Evolutionary conservation across 2,329 filamentous ascomycete genomes (phyloP).

Genomic region (Xylaria digitata): DNA sequence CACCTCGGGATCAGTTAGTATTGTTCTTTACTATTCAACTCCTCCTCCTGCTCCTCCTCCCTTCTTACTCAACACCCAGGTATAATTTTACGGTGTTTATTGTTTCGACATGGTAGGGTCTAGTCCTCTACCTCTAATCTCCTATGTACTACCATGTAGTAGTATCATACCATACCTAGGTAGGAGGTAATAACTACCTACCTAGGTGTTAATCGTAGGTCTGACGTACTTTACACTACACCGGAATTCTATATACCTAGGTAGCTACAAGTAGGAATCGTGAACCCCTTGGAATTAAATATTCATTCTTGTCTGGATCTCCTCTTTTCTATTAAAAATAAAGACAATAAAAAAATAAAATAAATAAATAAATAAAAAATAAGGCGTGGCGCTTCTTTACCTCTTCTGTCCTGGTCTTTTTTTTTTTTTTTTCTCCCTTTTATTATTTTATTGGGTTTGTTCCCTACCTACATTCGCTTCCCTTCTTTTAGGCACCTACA

Average conservation of each 20-base stretch:
- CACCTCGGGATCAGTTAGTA: too few relatives aligned
- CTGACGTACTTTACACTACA: neutral
- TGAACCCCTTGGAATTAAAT: neutral
- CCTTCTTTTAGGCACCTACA: slow-evolving; percentile 32
- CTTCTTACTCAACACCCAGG: neutral
- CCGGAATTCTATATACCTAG: neutral
- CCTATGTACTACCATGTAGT: too few relatives aligned
- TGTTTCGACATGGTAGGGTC: too few relatives aligned
- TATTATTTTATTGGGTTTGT: slow-evolving; percentile 10
- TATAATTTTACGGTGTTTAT: neutral
- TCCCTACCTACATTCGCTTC: neutral
- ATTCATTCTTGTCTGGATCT: neutral
- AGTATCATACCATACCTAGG: too few relatives aligned
- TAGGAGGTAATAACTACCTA: neutral
- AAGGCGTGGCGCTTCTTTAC: neutral
- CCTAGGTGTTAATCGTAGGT: slow-evolving; percentile 6
- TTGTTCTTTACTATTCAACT: too few relatives aligned
- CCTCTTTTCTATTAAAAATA: neutral
- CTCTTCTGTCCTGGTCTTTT: neutral
- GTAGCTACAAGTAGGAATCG: too few relatives aligned
- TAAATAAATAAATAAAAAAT: too few relatives aligned
- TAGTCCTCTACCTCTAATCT: too few relatives aligned
- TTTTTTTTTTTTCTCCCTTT: neutral
- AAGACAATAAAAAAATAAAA: too few relatives aligned
- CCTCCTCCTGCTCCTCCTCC: too few relatives aligned